These are phyloP conservation scores for Arachis stenosperma DNA, from an alignment of 306 rosid genomes.

Conservation along the genomic window DNA sequence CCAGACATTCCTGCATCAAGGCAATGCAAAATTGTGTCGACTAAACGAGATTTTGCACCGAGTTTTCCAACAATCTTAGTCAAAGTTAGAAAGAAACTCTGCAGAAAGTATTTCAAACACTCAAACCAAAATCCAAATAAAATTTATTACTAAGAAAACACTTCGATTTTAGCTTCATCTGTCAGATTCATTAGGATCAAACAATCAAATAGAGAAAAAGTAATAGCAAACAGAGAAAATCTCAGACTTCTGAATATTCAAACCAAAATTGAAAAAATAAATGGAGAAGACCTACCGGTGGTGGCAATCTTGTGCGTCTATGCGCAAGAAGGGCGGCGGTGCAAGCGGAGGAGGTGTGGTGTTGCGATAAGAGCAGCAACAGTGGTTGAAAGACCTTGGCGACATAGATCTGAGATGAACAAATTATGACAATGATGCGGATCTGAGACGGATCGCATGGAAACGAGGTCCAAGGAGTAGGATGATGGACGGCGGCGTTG, in stretches of 20 bases:
- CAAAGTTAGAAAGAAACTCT: conserved; percentile 80
- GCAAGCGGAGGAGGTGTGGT: too few species aligned
- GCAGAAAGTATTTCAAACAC: conserved; percentile 44
- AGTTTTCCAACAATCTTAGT: conserved; percentile 90
- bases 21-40: conserved; percentile 68
- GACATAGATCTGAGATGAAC: too few species aligned
- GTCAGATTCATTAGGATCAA: conserved; percentile 13
- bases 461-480: too few species aligned
- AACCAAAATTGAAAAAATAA: too few species aligned
- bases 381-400: too few species aligned
- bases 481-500: too few species aligned
- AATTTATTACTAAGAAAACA: not conserved
- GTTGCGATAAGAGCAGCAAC: too few species aligned
- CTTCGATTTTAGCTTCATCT: conserved; percentile 26
- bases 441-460: too few species aligned
- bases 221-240: not conserved
- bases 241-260: not conserved
- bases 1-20: conserved; percentile 93
- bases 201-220: conserved; percentile 9
- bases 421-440: too few species aligned
- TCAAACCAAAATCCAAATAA: conserved; percentile 17
- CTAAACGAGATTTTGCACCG: conserved; percentile 72
- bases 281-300: too few species aligned
- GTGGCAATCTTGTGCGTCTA: too few species aligned
- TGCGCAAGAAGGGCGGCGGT: too few species aligned